phyloP scores from a whole-genome alignment of 73 alveolate species.

The Uronychia setigera region DNA sequence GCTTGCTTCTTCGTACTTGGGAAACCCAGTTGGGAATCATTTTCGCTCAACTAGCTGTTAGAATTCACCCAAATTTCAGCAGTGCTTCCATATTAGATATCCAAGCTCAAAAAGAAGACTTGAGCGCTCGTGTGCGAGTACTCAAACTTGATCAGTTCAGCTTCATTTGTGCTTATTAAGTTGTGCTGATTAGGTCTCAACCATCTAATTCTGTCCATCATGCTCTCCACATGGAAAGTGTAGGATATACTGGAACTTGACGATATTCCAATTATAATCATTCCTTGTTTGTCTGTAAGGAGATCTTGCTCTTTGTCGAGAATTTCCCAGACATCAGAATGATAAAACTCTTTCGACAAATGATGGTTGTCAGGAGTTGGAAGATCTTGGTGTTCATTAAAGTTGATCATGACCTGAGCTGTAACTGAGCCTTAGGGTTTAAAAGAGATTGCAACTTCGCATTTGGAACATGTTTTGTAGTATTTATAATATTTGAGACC shows the following conservation, averaged over 20 bases:
- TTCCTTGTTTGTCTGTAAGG: not conserved
- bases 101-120: not conserved
- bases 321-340: not conserved
- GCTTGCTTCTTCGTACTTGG: not conserved
- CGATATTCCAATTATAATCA: not conserved
- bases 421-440: not conserved
- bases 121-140: not conserved
- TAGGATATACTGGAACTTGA: not conserved
- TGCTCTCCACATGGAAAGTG: not conserved
- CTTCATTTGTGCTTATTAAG: not conserved
- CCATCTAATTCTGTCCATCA: not conserved
- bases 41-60: not conserved
- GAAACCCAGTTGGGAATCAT: not conserved
- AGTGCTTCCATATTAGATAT: not conserved
- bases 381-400: not conserved
- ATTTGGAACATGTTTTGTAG: not conserved
- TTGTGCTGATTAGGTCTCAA: not conserved
- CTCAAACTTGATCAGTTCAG: not conserved
- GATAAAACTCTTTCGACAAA: not conserved
- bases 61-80: not conserved
- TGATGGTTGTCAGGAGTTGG: not conserved
- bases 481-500: not conserved
- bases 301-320: not conserved
- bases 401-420: not conserved
- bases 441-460: not conserved